Evolutionary conservation across 148 eudicot species (phyloP).

Genomic region (Rheum nobile): DNA sequence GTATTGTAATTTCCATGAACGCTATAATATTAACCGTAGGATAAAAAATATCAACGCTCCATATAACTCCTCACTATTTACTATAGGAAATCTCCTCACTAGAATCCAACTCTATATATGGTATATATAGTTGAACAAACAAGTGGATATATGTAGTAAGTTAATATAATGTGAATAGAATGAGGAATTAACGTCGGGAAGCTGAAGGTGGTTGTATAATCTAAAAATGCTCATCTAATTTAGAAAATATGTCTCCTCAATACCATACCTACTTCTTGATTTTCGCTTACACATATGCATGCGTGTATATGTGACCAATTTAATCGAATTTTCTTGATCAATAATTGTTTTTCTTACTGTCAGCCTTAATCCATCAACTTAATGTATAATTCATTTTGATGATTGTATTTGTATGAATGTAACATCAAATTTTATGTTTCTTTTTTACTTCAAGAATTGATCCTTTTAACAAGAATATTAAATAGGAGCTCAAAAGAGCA

Average conservation of each 20-base stretch:
- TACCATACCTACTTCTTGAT: background rate
- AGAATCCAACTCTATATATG: no score
- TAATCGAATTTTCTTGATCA: background rate
- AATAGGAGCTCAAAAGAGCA: no score
- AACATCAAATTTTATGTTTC: no score
- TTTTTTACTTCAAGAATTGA: no score
- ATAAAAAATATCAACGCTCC: no score
- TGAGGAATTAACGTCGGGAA: background rate
- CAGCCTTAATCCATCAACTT: background rate
- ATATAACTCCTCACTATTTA: no score
- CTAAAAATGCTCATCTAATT: background rate
- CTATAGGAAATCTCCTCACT: no score
- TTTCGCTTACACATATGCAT: background rate
- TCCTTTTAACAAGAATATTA: no score
- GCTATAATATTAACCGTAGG: no score
- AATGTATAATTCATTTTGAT: background rate
- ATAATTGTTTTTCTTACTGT: background rate
- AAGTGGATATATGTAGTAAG: background rate
- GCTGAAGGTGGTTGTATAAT: background rate
- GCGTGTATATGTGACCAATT: background rate
- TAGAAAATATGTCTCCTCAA: background rate
- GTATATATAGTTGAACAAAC: background rate
- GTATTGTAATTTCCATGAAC: no score
- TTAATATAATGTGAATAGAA: background rate
- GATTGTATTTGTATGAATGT: no score